Evolutionary conservation across 73 alveolate genomes (phyloP).

Genomic region (Paramecium bursaria): DNA sequence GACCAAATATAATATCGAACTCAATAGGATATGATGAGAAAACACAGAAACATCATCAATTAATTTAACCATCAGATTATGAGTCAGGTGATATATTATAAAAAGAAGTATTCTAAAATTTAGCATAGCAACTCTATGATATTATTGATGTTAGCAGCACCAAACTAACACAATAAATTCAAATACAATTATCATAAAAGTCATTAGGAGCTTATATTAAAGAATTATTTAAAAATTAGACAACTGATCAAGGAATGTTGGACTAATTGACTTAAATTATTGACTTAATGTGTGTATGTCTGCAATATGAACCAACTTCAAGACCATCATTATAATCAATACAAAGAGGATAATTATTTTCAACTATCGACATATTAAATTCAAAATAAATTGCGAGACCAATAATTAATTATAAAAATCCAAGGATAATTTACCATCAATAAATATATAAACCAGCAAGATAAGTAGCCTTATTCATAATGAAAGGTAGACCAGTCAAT

Average conservation of each 20-base stretch:
- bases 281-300: conserved; percentile 49
- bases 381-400: conserved; percentile 52
- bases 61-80: conserved; percentile 47
- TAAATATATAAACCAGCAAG: conserved; percentile 44
- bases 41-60: neutral
- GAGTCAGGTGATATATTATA: conserved; percentile 42
- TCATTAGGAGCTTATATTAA: conserved; percentile 54
- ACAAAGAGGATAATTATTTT: neutral
- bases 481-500: conserved; percentile 18
- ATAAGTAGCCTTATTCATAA: conserved; percentile 3
- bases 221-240: neutral
- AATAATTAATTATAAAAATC: conserved; percentile 45
- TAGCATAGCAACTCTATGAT: conserved; percentile 21
- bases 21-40: conserved; percentile 38
- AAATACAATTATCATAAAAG: neutral
- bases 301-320: conserved; percentile 33
- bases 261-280: conserved; percentile 6
- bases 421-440: conserved; percentile 13
- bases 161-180: conserved; percentile 6
- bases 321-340: conserved; percentile 56
- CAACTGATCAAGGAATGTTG: conserved; percentile 44
- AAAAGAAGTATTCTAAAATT: conserved; percentile 40
- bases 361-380: conserved; percentile 15
- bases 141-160: neutral
- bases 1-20: neutral